phyloP scores from a whole-genome alignment of 2,329 filamentous ascomycete genomes.

The Diplodia mutila region DNA sequence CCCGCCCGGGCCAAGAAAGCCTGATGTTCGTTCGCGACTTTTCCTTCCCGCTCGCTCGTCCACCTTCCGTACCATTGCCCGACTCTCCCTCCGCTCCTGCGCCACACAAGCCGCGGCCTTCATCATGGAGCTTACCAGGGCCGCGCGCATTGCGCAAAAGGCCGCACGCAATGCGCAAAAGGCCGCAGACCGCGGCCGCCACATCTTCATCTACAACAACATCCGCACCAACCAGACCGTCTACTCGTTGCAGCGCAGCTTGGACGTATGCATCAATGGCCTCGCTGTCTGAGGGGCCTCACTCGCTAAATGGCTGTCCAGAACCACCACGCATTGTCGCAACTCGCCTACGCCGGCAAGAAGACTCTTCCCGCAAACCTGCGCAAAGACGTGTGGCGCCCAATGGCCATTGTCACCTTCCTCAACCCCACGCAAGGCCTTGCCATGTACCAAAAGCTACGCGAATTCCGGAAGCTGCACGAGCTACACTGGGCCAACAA shows the following conservation, averaged over 20 bases:
- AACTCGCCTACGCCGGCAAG: constrained; percentile 66
- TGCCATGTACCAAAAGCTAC: constrained; percentile 60
- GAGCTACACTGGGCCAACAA: constrained; percentile 57
- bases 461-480: constrained; percentile 63
- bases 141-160: not conserved
- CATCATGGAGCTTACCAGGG: not conserved
- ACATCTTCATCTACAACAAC: constrained; percentile 67
- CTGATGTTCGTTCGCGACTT: constrained; percentile 16
- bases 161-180: not conserved
- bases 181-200: constrained; percentile 37
- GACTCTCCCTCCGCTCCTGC: not conserved
- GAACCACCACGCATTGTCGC: constrained; percentile 46
- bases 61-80: not conserved
- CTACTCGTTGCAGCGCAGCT: constrained; percentile 61
- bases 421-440: constrained; percentile 55
- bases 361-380: constrained; percentile 62
- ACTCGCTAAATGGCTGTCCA: constrained; percentile 5
- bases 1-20: constrained; percentile 23
- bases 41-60: not conserved
- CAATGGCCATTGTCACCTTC: constrained; percentile 63
- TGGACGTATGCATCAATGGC: constrained; percentile 52
- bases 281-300: not conserved
- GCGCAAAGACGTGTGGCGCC: constrained; percentile 66
- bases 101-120: not conserved
- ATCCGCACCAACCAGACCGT: constrained; percentile 66